Percentiles rank a stretch among this genome's conserved stretches.
Conservation (phyloP, 1,284 basidiomycete genomes). For the Cryptococcus sp. region DNA sequence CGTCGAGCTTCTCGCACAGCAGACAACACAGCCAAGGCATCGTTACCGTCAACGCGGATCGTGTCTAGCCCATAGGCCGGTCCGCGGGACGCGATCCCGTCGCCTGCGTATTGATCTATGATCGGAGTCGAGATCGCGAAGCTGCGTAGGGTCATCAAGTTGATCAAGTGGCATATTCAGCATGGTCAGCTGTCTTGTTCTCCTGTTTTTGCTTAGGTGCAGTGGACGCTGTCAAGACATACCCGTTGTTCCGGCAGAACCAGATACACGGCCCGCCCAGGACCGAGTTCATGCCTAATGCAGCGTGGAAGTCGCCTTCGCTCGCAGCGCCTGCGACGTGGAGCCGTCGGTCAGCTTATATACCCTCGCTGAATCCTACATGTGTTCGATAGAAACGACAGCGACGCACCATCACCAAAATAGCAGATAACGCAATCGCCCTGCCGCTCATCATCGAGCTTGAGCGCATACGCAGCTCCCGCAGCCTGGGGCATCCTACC, state of each 20-base stretch:
- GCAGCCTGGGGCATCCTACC: constrained; percentile 82
- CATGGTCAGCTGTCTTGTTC: too few relatives aligned
- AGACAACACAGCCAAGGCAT: constrained; percentile 81
- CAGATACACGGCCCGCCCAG: constrained; percentile 54
- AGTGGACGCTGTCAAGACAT: constrained; percentile 24
- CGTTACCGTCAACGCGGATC: constrained; percentile 90
- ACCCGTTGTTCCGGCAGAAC: constrained; percentile 55
- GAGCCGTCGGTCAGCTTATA: background rate
- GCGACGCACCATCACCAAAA: constrained; percentile 67
- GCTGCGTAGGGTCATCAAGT: constrained; percentile 79
- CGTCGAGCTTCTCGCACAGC: constrained; percentile 77
- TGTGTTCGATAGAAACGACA: too few relatives aligned
- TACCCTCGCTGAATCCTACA: background rate
- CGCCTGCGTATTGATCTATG: constrained; percentile 85
- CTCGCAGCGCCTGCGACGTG: constrained; percentile 53
- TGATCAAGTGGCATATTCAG: constrained; percentile 6
- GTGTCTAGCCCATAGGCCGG: constrained; percentile 93
- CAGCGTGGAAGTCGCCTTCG: constrained; percentile 62
- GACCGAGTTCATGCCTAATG: constrained; percentile 57
- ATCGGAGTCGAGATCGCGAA: constrained; percentile 94
- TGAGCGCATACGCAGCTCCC: constrained; percentile 86
- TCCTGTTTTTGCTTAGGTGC: too few relatives aligned
- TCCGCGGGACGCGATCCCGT: constrained; percentile 89
- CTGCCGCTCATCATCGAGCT: constrained; percentile 71
- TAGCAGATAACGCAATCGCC: constrained; percentile 83